A percentile compares a stretch with the other conserved stretches of the same genome.
phyloP scores from a whole-genome alignment of 2,329 filamentous ascomycete species.

The Cercospora sp. region DNA sequence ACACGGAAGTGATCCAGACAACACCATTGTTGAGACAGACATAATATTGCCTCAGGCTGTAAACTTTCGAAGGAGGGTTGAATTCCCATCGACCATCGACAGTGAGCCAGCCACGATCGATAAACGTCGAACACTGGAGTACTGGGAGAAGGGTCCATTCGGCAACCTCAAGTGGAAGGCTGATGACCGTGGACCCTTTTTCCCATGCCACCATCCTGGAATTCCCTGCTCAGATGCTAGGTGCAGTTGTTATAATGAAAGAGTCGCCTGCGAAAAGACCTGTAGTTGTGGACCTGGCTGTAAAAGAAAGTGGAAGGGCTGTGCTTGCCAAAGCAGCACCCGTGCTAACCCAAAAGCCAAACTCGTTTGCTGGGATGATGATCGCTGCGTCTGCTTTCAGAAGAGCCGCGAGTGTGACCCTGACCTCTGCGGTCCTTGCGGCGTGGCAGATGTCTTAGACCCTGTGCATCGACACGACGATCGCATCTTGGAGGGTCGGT shows the following conservation, averaged over 20 bases:
- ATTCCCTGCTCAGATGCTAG: slow-evolving; percentile 58
- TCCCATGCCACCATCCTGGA: slow-evolving; percentile 69
- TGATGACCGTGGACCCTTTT: slow-evolving; percentile 56
- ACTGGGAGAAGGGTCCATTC: slow-evolving; percentile 25
- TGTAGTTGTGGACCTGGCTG: slow-evolving; percentile 66
- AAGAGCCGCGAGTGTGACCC: slow-evolving; percentile 80
- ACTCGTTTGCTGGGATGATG: slow-evolving; percentile 42
- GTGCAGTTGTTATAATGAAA: slow-evolving; percentile 64
- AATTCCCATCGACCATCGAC: slow-evolving; percentile 24
- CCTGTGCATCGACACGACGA: slow-evolving; percentile 65
- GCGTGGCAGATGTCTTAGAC: slow-evolving; percentile 67
- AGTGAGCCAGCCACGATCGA: background rate
- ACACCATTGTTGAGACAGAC: slow-evolving; percentile 33
- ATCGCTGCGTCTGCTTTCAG: slow-evolving; percentile 66
- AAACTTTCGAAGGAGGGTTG: slow-evolving; percentile 35
- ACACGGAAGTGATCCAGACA: slow-evolving; percentile 20
- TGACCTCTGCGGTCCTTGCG: slow-evolving; percentile 70
- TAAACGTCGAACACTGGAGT: slow-evolving; percentile 16
- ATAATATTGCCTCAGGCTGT: slow-evolving; percentile 36
- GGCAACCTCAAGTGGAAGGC: slow-evolving; percentile 17
- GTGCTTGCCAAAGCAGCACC: slow-evolving; percentile 38
- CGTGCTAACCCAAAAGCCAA: slow-evolving; percentile 42
- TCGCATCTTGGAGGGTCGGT: slow-evolving; percentile 58
- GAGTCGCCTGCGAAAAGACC: slow-evolving; percentile 70
- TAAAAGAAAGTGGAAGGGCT: slow-evolving; percentile 51